Evolutionary conservation across 441 rosid genomes (phyloP).

Genomic region (Mallotus repandus): DNA sequence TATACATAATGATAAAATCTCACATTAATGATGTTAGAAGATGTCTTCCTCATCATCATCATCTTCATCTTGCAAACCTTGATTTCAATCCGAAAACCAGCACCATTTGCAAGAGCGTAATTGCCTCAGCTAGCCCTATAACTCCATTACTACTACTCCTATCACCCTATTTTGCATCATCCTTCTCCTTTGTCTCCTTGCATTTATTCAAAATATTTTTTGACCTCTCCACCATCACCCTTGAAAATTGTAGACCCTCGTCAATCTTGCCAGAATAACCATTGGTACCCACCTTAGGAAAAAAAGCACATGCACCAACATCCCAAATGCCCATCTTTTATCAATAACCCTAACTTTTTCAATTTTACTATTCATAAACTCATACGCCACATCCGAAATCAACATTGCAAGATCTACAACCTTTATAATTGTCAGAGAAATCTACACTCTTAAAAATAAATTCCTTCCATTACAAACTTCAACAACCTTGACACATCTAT

Average conservation of each 20-base stretch:
- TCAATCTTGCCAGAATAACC: slow-evolving; percentile 9
- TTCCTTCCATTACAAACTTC: slow-evolving; percentile 49
- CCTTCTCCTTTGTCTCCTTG: slow-evolving; percentile 29
- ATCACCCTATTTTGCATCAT: slow-evolving; percentile 21
- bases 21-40: no score
- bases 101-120: slow-evolving; percentile 55
- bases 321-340: slow-evolving; percentile 59
- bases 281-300: slow-evolving; percentile 29
- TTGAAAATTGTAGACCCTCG: slow-evolving; percentile 32
- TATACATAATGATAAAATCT: no score
- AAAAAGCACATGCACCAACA: slow-evolving; percentile 52
- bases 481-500: slow-evolving; percentile 46
- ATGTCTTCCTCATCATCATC: no score
- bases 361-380: slow-evolving; percentile 39
- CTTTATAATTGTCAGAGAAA: slow-evolving; percentile 37
- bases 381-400: slow-evolving; percentile 52
- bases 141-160: slow-evolving; percentile 21
- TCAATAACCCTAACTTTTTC: slow-evolving; percentile 47
- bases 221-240: slow-evolving; percentile 40
- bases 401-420: slow-evolving; percentile 49
- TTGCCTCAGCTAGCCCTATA: slow-evolving; percentile 52
- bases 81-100: slow-evolving; percentile 43
- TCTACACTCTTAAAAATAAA: slow-evolving; percentile 44
- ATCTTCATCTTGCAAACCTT: no score
- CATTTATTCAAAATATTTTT: slow-evolving; percentile 35